These are phyloP conservation scores for Durusdinium trenchii DNA, from an alignment of 73 alveolate species.

Conservation along the genomic window DNA sequence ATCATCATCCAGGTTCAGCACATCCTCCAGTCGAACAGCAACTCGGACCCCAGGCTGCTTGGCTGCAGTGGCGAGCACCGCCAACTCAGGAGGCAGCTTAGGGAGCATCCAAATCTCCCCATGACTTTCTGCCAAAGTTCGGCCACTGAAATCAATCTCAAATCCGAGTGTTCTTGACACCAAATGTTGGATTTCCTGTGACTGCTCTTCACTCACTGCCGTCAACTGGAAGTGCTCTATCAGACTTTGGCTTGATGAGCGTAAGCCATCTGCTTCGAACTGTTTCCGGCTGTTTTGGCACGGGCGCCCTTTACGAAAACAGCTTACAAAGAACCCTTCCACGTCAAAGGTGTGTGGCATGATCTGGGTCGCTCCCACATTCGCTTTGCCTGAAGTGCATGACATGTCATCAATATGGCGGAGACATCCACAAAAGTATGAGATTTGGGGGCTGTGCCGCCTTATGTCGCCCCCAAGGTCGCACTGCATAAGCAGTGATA, in stretches of 20 bases:
- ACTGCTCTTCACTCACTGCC: neutral
- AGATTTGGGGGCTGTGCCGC: too few relatives aligned
- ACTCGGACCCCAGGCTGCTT: neutral
- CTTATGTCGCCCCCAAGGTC: too few relatives aligned
- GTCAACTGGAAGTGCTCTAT: neutral
- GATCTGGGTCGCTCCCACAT: constrained; percentile 18
- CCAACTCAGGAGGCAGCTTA: too few relatives aligned
- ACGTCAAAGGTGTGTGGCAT: constrained; percentile 40
- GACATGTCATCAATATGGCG: too few relatives aligned
- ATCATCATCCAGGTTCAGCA: neutral
- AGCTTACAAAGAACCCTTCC: constrained; percentile 48
- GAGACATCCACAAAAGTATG: too few relatives aligned
- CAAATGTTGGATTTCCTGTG: neutral
- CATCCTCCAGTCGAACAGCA: too few relatives aligned
- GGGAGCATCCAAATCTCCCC: neutral
- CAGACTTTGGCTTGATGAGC: neutral
- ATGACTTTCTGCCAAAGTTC: neutral
- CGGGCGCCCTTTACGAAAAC: constrained; percentile 1
- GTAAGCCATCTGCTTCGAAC: neutral
- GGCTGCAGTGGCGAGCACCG: neutral
- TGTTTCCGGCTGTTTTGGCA: too few relatives aligned
- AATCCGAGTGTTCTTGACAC: neutral
- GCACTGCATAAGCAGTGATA: too few relatives aligned
- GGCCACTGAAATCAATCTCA: neutral
- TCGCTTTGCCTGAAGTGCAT: too few relatives aligned